phyloP scores from a whole-genome alignment of 2,329 filamentous ascomycete genomes.

The Colletotrichum sp. region DNA sequence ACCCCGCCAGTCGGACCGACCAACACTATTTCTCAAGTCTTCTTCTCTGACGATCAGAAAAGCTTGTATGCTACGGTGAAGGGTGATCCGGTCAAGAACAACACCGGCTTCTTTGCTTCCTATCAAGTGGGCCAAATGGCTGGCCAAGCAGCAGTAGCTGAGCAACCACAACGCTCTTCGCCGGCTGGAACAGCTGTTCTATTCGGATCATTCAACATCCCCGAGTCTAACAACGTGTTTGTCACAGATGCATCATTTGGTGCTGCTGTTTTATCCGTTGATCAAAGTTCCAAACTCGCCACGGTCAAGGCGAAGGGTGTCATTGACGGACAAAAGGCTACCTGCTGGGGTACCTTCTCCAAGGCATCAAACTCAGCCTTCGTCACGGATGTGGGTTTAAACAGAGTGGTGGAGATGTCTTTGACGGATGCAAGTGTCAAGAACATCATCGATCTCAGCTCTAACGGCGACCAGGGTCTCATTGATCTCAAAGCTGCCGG shows the following conservation, averaged over 20 bases:
- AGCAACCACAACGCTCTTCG: conserved; percentile 38
- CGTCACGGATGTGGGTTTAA: conserved; percentile 59
- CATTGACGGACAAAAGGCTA: conserved; percentile 57
- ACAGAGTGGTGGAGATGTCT: conserved; percentile 63
- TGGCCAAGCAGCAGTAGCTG: conserved; percentile 17
- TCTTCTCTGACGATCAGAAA: conserved; percentile 61
- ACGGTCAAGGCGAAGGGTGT: conserved; percentile 40
- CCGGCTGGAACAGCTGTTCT: conserved; percentile 62
- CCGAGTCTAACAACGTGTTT: conserved; percentile 50
- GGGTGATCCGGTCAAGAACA: conserved; percentile 59
- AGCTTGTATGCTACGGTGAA: conserved; percentile 64
- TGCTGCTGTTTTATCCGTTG: conserved; percentile 51
- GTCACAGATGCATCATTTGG: conserved; percentile 66
- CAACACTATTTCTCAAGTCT: conserved; percentile 65
- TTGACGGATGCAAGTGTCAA: conserved; percentile 52
- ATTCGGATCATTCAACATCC: conserved; percentile 57
- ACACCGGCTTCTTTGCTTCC: conserved; percentile 59
- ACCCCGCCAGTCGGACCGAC: conserved; percentile 63
- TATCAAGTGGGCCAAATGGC: conserved; percentile 45
- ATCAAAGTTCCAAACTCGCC: conserved; percentile 33
- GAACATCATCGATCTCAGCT: conserved; percentile 43
- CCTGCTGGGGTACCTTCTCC: conserved; percentile 63
- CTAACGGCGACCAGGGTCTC: conserved; percentile 56
- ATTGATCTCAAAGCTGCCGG: conserved; percentile 60
- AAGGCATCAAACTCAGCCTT: conserved; percentile 55